Evolutionary conservation across 2,329 filamentous ascomycete genomes (phyloP), one percentile per base, ranked within the genome.

Genomic region (Thyridium curvatum): DNA sequence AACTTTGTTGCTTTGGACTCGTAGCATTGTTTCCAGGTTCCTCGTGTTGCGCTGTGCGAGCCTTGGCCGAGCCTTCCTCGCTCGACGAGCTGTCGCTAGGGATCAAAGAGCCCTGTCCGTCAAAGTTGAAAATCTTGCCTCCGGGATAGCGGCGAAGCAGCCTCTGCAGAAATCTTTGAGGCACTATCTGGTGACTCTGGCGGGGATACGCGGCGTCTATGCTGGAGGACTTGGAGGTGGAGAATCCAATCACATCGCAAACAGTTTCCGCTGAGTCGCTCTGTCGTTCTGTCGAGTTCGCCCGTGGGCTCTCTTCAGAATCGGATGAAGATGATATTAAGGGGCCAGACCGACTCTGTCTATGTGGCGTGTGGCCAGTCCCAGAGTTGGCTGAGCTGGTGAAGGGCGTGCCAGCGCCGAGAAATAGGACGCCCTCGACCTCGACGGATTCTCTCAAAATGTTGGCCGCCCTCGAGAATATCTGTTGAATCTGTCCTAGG

Each of bases 51-150:
- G 16, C 28, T 30, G 13, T 30, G 39, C 21, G 21, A 26, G 21
- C 10, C 13, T 35, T 41, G 14, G 30, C 36, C 16, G 15, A 32
- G 40, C 38, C 13, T 21, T 52, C 46, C 2, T 59, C 48, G 7
- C 48, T 50, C 0, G 55, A 53, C 3, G 53, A 48, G 17, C 2
- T 10, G 30, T 63, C 56, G 9, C 53, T 53, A 0, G 52, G 49
- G 4, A 58, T 55, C 0, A 65, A 37, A 9, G 57, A 52, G 0
- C 66, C 68, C 10, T 60, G 48, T 4, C 54, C 54, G 12, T 62
- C 63, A 21, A 66, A 68, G 35, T 64, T 65, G 43, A 71, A 73
- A 1, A 72, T 58, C 35, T 63, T 63, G 0, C 71, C 72, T 8
- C 56, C 51, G 0, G 69, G 69, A 40, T 74, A 67, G 1, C 62